Conservation (phyloP, 495 filamentous ascomycete genomes). For the Penicillium nucicola region DNA sequence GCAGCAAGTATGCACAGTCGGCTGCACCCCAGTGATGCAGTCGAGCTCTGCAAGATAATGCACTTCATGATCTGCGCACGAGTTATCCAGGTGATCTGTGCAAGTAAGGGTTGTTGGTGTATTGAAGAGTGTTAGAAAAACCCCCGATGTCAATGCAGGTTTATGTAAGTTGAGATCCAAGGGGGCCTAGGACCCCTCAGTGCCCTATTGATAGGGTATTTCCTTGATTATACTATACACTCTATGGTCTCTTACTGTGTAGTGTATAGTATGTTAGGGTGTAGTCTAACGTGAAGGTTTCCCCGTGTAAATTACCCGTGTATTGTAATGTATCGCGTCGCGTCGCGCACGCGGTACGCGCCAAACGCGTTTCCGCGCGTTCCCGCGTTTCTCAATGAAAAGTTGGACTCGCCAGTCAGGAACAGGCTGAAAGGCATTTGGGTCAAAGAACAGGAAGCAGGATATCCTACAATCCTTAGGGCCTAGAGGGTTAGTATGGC, state of each 20-base stretch:
- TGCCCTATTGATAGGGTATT: no score
- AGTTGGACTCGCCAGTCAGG: background rate
- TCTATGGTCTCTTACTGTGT: background rate
- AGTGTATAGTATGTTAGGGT: background rate
- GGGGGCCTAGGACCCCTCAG: no score
- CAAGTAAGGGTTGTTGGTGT: background rate
- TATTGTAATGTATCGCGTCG: background rate
- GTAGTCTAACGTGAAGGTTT: no score
- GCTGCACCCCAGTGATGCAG: slow-evolving; percentile 15
- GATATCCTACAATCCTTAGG: background rate
- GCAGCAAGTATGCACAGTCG: background rate
- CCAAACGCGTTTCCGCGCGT: background rate
- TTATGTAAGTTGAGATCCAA: no score
- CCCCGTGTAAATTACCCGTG: background rate
- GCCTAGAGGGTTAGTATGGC: slow-evolving; percentile 2
- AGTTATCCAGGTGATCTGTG: background rate
- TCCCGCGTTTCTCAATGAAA: background rate
- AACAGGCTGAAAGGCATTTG: no score
- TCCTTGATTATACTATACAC: background rate
- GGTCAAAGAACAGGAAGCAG: no score
- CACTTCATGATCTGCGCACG: slow-evolving; percentile 5
- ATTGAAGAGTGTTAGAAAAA: slow-evolving; percentile 5
- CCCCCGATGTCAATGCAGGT: background rate
- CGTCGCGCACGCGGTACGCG: slow-evolving; percentile 5
- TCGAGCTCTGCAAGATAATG: slow-evolving; percentile 13